A percentile compares a stretch with the other conserved stretches of the same genome.
These are phyloP conservation scores for Beauveria rudraprayagi DNA, from an alignment of 2,329 filamentous ascomycete genomes.

Conservation along the genomic window DNA sequence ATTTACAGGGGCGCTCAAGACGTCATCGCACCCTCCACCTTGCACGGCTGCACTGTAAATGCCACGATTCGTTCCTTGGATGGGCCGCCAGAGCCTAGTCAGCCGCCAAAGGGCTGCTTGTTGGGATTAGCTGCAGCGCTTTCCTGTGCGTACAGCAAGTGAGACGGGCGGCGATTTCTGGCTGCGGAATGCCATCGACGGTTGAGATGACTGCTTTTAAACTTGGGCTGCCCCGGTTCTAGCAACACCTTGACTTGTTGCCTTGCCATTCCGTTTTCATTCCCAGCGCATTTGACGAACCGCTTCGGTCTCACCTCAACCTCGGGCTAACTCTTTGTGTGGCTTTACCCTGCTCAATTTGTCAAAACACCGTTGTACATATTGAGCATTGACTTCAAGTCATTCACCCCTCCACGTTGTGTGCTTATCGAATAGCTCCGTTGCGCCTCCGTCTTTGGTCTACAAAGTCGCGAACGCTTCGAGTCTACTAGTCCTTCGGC, in stretches of 20 bases:
- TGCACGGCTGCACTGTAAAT: background rate
- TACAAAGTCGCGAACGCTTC: background rate
- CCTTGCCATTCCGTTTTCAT: slow-evolving; percentile 9
- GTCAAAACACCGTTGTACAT: background rate
- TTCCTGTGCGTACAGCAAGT: background rate
- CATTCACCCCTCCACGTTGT: background rate
- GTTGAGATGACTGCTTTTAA: slow-evolving; percentile 3
- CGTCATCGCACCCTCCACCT: slow-evolving; percentile 2
- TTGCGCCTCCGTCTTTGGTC: background rate
- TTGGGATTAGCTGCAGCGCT: background rate
- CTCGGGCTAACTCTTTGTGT: too few relatives aligned
- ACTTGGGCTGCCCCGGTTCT: background rate
- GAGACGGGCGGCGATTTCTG: background rate
- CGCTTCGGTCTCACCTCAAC: background rate
- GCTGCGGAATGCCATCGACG: slow-evolving; percentile 1
- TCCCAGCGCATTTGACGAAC: background rate
- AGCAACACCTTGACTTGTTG: background rate
- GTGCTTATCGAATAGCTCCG: background rate
- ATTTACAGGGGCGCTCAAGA: slow-evolving; percentile 8
- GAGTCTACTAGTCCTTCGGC: background rate
- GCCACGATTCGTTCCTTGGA: background rate
- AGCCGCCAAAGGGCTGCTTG: slow-evolving; percentile 3
- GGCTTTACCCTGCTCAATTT: background rate
- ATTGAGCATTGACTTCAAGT: background rate
- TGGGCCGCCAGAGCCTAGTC: background rate